Conservation (phyloP, 768 basidiomycete genomes). For the Kwoniella sp. region DNA sequence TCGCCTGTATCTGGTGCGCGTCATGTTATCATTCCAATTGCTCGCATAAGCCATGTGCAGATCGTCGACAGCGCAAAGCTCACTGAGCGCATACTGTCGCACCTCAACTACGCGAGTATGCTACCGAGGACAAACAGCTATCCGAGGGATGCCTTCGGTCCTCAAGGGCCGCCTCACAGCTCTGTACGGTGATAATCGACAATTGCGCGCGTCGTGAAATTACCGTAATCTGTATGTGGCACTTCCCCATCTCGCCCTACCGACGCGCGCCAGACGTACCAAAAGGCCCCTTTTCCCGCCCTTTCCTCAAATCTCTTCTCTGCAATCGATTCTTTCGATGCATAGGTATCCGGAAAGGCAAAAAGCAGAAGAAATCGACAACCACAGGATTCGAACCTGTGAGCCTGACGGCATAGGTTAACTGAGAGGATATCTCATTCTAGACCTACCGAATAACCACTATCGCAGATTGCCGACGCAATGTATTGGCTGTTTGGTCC, state of each 20-base stretch:
- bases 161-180: no score
- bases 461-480: background rate
- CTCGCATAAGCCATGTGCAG: no score
- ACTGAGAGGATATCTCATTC: background rate
- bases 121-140: no score
- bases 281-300: background rate
- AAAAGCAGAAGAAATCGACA: background rate
- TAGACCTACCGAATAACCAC: constrained; percentile 3
- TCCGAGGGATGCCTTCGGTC: no score
- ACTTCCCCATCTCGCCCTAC: background rate
- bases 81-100: no score
- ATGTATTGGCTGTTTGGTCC: no score
- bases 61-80: no score
- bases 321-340: background rate
- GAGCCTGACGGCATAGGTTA: background rate
- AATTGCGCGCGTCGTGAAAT: background rate
- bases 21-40: no score
- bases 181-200: background rate
- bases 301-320: background rate
- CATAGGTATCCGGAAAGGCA: background rate
- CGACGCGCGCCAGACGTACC: background rate
- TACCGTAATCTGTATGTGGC: background rate
- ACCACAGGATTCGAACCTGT: background rate
- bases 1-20: no score
- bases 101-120: no score